Conservation (phyloP, 768 basidiomycete genomes). For the Galerina marginata region DNA sequence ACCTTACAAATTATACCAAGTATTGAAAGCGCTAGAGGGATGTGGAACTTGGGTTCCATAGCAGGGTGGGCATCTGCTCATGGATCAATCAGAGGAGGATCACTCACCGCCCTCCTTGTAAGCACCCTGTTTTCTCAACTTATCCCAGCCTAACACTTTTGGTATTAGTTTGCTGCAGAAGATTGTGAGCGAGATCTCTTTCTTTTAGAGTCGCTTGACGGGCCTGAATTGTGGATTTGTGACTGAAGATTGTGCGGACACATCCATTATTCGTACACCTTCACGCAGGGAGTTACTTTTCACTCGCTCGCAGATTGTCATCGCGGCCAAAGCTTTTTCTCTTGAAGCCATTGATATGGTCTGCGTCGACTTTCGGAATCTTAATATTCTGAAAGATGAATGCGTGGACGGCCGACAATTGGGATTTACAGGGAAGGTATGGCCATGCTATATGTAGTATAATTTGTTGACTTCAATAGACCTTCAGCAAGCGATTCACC, state of each 20-base stretch:
- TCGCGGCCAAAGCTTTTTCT: slow-evolving; percentile 82
- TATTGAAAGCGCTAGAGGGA: slow-evolving; percentile 81
- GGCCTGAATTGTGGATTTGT: background rate
- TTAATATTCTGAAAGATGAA: slow-evolving; percentile 69
- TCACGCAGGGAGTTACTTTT: slow-evolving; percentile 81
- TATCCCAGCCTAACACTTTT: background rate
- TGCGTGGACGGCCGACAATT: slow-evolving; percentile 78
- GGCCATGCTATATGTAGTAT: background rate
- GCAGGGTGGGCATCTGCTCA: slow-evolving; percentile 67
- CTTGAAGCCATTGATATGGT: slow-evolving; percentile 94
- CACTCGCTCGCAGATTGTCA: slow-evolving; percentile 82
- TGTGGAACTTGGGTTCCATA: slow-evolving; percentile 72
- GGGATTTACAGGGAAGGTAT: slow-evolving; percentile 92
- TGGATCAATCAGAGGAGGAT: slow-evolving; percentile 54
- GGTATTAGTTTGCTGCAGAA: slow-evolving; percentile 86
- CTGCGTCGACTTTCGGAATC: slow-evolving; percentile 86
- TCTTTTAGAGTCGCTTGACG: background rate
- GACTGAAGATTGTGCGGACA: slow-evolving; percentile 83
- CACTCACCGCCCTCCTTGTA: slow-evolving; percentile 70
- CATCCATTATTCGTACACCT: slow-evolving; percentile 76
- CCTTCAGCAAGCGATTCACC: slow-evolving; percentile 91
- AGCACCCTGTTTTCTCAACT: slow-evolving; percentile 24
- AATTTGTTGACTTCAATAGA: slow-evolving; percentile 1
- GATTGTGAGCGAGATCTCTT: slow-evolving; percentile 64
- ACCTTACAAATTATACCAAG: slow-evolving; percentile 71